Conservation (phyloP, 129 eudicot genomes). For the Gnaphalium uliginosum region DNA sequence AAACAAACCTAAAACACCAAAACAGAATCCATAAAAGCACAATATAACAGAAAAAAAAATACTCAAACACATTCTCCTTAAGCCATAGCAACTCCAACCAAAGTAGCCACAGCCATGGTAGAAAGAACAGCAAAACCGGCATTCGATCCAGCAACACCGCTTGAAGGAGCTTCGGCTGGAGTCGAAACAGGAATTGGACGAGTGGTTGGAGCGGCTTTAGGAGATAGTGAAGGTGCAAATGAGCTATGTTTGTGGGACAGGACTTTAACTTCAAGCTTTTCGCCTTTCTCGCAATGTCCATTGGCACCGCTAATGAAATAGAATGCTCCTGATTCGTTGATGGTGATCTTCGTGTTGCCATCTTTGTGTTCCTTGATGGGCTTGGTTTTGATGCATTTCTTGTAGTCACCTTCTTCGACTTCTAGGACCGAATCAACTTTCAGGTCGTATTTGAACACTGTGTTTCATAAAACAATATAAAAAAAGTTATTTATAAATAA, state of each 20-base stretch:
- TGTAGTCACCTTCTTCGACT: conserved; percentile 52
- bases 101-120: not conserved
- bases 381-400: conserved; percentile 38
- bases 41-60: not conserved
- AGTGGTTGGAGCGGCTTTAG: conserved; percentile 10
- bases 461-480: no score
- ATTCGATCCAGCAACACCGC: not conserved
- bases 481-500: no score
- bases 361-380: conserved; percentile 45
- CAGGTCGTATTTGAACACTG: conserved; percentile 49
- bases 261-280: conserved; percentile 53
- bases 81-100: conserved; percentile 3
- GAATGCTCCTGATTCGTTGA: conserved; percentile 47
- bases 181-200: conserved; percentile 2
- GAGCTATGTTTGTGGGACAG: conserved; percentile 41
- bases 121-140: not conserved
- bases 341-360: conserved; percentile 40
- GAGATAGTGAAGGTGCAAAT: not conserved
- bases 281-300: conserved; percentile 64
- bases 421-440: conserved; percentile 54
- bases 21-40: not conserved
- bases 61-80: not conserved
- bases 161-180: conserved; percentile 19
- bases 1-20: not conserved
- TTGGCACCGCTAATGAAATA: conserved; percentile 70